These are phyloP conservation scores for Rhododendron molle DNA, from an alignment of 148 eudicot genomes.

Conservation along the genomic window DNA sequence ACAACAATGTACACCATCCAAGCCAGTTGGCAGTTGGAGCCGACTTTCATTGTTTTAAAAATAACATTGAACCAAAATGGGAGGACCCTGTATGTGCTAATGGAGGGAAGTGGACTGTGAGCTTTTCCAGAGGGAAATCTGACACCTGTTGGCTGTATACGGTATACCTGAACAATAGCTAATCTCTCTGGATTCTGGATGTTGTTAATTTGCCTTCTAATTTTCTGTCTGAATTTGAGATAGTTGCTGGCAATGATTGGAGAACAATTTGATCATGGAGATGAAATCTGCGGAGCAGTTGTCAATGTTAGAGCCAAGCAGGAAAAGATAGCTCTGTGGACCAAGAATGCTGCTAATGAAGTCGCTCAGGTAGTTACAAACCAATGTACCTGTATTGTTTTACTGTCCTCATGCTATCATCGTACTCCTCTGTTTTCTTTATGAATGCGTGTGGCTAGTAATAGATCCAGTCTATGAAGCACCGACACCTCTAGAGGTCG, in stretches of 20 bases:
- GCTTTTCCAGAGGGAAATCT: slow-evolving; percentile 43
- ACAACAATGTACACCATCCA: slow-evolving; percentile 74
- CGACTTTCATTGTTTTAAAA: slow-evolving; percentile 78
- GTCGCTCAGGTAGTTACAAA: slow-evolving; percentile 63
- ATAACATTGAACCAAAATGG: slow-evolving; percentile 94
- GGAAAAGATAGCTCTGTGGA: slow-evolving; percentile 76
- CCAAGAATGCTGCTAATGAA: slow-evolving; percentile 95
- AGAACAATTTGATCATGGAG: slow-evolving; percentile 95
- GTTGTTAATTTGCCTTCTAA: slow-evolving; percentile 7
- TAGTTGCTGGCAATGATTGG: slow-evolving; percentile 96
- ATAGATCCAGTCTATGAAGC: not conserved
- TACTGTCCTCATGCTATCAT: not conserved
- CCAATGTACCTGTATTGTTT: not conserved
- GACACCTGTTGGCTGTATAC: slow-evolving; percentile 81
- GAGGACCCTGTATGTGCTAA: slow-evolving; percentile 97
- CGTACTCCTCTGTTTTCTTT: not conserved
- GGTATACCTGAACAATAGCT: slow-evolving; percentile 33
- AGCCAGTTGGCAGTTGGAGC: slow-evolving; percentile 71
- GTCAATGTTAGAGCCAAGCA: slow-evolving; percentile 72
- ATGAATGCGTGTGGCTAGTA: not conserved
- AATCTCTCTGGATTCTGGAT: slow-evolving; percentile 2
- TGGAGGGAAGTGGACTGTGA: slow-evolving; percentile 89
- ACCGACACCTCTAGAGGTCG: too few relatives aligned
- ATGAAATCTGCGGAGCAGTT: slow-evolving; percentile 97
- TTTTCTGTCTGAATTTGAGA: not conserved